A percentile compares a stretch with the other conserved stretches of the same genome.
Conservation (phyloP, 768 basidiomycete genomes). For the Podaxis sp. region DNA sequence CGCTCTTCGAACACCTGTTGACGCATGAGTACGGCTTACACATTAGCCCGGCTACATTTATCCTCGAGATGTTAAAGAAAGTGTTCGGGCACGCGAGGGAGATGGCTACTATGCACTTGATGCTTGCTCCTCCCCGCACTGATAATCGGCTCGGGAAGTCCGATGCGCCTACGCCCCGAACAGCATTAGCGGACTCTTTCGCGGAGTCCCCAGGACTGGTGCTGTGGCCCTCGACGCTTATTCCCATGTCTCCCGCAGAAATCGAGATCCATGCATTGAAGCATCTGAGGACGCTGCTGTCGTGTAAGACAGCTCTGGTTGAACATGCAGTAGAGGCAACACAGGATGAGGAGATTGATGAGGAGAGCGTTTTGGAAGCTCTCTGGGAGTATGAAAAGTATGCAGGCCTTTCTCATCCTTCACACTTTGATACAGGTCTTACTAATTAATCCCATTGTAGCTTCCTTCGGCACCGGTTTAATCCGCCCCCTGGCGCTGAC, state of each 20-base stretch:
- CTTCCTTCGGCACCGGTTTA: conserved; percentile 62
- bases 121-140: conserved; percentile 46
- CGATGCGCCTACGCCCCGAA: not conserved
- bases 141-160: not conserved
- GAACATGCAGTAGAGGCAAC: conserved; percentile 34
- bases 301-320: conserved; percentile 34
- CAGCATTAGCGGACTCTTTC: not conserved
- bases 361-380: conserved; percentile 34
- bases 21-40: conserved; percentile 49
- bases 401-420: conserved; percentile 18
- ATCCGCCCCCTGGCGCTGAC: conserved; percentile 39
- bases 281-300: conserved; percentile 48
- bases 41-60: conserved; percentile 45
- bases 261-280: conserved; percentile 70
- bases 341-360: conserved; percentile 34
- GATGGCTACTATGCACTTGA: conserved; percentile 49
- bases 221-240: conserved; percentile 55
- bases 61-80: conserved; percentile 43
- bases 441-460: conserved; percentile 30
- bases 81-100: conserved; percentile 56
- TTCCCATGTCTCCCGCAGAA: conserved; percentile 53
- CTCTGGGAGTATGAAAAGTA: conserved; percentile 58
- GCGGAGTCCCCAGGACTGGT: conserved; percentile 59
- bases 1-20: conserved; percentile 62
- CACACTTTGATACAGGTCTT: not conserved